phyloP scores from a whole-genome alignment of 257 asterid genomes.

The Solanum etuberosum region DNA sequence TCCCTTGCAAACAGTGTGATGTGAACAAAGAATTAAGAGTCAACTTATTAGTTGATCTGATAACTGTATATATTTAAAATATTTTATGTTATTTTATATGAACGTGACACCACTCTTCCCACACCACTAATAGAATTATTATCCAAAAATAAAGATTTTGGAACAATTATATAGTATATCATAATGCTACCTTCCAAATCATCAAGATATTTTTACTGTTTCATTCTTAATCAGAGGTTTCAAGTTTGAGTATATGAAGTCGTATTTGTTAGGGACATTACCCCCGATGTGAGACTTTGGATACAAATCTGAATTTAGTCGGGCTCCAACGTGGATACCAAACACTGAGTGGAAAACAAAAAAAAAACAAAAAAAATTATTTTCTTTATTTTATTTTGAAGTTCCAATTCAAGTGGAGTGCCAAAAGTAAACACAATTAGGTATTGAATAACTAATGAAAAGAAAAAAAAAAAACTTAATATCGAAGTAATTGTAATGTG shows the following conservation, averaged over 20 bases:
- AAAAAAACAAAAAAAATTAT: background rate
- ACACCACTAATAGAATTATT: background rate
- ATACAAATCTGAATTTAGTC: no score
- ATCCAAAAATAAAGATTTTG: background rate
- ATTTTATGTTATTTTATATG: background rate
- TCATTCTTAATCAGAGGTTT: no score
- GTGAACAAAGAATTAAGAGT: background rate
- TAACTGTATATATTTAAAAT: background rate
- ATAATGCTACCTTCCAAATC: background rate
- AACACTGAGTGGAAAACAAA: no score
- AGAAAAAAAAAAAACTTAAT: background rate
- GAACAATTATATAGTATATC: background rate
- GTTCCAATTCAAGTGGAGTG: background rate
- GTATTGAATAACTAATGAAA: background rate
- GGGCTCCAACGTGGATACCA: no score
- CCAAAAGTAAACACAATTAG: background rate
- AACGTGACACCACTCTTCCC: background rate
- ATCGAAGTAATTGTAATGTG: background rate
- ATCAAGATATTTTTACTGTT: background rate
- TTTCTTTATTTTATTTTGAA: background rate
- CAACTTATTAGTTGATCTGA: background rate
- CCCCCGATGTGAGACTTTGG: rapidly evolving
- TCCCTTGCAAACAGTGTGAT: background rate
- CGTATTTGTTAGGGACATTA: no score
- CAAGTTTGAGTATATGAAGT: rapidly evolving